Base-by-base conservation (phyloP, 441 rosid genomes). In the Populus tomentosa region DNA sequence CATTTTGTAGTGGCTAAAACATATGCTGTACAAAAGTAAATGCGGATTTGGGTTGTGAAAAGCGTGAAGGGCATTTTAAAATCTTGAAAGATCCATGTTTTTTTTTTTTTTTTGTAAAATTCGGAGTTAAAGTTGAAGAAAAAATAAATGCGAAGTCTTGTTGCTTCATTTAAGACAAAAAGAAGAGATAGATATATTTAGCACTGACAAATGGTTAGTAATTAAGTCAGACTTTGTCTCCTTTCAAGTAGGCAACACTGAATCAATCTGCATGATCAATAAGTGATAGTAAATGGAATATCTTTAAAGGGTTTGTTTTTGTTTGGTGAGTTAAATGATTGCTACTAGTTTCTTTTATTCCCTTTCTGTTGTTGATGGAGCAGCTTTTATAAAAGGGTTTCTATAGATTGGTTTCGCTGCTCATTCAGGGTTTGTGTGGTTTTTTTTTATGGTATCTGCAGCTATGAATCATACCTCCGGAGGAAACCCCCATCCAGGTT, bases 401-500 rank as follows among this genome's bases (percentile, higher is more conserved):
- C 23, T 66, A 63, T 69, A 72, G 75, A 73, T 75, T 61, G 67
- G 70, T 32, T 73, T 70, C 32, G 36, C 62, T 38, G 8, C 67
- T 61, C 32, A 32, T 62, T 59, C 69, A 56, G 75, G 75, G 71
- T 61, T 2, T 28, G 30, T 28, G 2, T 28, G 30, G 30, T 28
- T 28, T 28, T 28, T 80, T 16, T 61, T 78, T 42, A 87, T 88
- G 90, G 88, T 83, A 32, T 28, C 30, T 28, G 86, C 69, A 61
- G 14, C 84, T 81, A 75, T 70, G 68, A 88, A 83, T 85, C 87
- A 75, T 77, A 65, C 86, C n/a, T 79, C 91, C 23, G 87, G 76
- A 70, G 84, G 81, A 65, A 65, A 79, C 46, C 87, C 79, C 18
- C 77, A 79, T 73, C 70, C 90, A 92, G 98, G 98, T 92, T 82